Evolutionary conservation across 2,329 filamentous ascomycete genomes (phyloP), one percentile per base, ranked within the genome.

Genomic region (Nemania sp.): DNA sequence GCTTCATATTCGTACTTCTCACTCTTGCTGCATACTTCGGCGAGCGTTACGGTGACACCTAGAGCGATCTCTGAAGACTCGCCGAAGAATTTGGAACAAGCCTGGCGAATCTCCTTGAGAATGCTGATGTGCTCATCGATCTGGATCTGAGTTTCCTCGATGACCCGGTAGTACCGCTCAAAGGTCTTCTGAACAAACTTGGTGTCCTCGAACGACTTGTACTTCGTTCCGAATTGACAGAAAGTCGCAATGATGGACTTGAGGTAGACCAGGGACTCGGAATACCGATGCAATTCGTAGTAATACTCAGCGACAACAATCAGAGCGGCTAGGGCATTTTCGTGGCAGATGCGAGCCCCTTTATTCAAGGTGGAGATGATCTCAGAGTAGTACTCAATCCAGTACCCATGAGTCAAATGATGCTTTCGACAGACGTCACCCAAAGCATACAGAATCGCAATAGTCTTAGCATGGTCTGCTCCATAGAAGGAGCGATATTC

Each of bases 401-500:
- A 70, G 13, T 70, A 70, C 5, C 66, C 66, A 43, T 70, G 66
- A 5, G 68, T 70, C 58, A 70, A 29, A 41, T 68, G 62, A 32
- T 70, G 68, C 24, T 51, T 65, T 52, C 68, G 58, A 22, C 68
- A 70, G 45, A 64, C 18, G 26, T 70, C 68, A 7, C 68, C 68
- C 24, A 70, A 52, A 18, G 68, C 54, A 51, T 70, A 70, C 43
- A 70, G 38, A 3, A 68, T 68, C 2, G 47, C 49, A 32, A 70
- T 68, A 6, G 68, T 70, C 15, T 63, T 64, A 1, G 24, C 41
- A 22, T 70, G 57, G 18, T 53, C 65, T 26, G 66, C 53, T 11
- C 68, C 68, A n/a, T 66, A 70, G 55, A 70, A 70, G 10, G 62
- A 57, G 11, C 68, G 68, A 29, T 70, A 68, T 49, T 70, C 68